A percentile compares a stretch with the other conserved stretches of the same genome.
These are phyloP conservation scores for Erigeron canadensis DNA, from an alignment of 129 eudicot species.

Conservation along the genomic window DNA sequence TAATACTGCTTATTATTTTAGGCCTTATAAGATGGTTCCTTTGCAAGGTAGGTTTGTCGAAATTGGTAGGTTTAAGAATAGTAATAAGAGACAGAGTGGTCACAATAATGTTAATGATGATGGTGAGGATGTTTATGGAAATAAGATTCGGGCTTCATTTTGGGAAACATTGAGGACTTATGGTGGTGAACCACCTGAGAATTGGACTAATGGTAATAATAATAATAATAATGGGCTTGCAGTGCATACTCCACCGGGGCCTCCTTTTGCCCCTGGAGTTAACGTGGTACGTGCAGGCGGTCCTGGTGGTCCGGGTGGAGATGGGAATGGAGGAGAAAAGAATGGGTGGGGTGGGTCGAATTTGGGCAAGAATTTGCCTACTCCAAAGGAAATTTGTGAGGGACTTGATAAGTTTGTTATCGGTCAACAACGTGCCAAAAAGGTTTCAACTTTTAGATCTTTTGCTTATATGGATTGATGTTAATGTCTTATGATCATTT, in stretches of 20 bases:
- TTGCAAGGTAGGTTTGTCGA: constrained; percentile 86
- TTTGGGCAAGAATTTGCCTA: constrained; percentile 81
- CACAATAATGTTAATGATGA: constrained; percentile 7
- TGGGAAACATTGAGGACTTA: constrained; percentile 71
- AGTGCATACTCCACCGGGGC: constrained; percentile 72
- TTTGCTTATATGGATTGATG: constrained; percentile 16
- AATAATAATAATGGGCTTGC: constrained; percentile 48
- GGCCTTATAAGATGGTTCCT: constrained; percentile 73
- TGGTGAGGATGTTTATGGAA: constrained; percentile 37
- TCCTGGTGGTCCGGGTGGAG: constrained; percentile 24
- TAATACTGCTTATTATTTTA: constrained; percentile 70
- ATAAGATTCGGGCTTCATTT: constrained; percentile 52
- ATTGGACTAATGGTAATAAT: constrained; percentile 36
- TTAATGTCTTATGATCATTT: constrained; percentile 1
- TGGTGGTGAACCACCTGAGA: constrained; percentile 68
- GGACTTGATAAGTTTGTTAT: constrained; percentile 91
- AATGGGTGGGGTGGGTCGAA: constrained; percentile 86
- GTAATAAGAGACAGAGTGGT: constrained; percentile 14
- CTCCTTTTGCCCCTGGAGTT: constrained; percentile 82
- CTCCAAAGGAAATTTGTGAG: constrained; percentile 92
- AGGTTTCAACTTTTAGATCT: constrained; percentile 43
- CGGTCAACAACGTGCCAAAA: constrained; percentile 89
- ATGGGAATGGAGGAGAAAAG: constrained; percentile 46
- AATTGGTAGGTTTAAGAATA: constrained; percentile 60
- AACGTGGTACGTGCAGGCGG: constrained; percentile 50